Base-by-base conservation (phyloP, 176 grass and related monocot genomes). In the Eragrostis curvula region DNA sequence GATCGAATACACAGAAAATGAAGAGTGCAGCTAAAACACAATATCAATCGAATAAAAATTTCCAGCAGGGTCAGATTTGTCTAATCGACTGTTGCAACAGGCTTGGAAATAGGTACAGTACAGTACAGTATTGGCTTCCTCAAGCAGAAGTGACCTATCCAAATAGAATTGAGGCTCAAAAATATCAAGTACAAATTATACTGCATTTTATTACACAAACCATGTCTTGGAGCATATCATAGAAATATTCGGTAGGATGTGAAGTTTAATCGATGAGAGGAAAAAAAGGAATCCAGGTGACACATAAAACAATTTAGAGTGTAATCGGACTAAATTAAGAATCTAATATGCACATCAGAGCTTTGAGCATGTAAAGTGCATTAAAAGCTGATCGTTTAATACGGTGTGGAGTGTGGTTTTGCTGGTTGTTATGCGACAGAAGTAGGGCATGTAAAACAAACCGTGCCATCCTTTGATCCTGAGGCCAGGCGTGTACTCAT, bases 391-490 rank as follows among this genome's bases (percentile, higher is more conserved):
- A 79, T 7, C 15, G 49, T 51, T 46, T 16, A 66, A 12, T 5
- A 71, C 32, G 44, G 10, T n/a, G 29, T 58, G 80, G 61, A 44
- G 10, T n/a, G 29, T 58, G 80, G 61, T 75, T 80, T 70, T 45
- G 62, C 27, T 21, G 44, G 76, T 69, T 32, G 70, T 23, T 30
- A 42, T 68, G 56, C 61, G 36, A 44, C 1, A 32, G 44, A 18
- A 87, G 32, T 65, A 78, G 23, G 55, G 59, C 23, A 61, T 53
- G 75, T 58, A 52, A 56, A 66, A 96, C 91, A 82, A 85, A 99
- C 97, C 91, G 52, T 96, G 86, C 97, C 97, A 88, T 99, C 97
- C 83, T 96, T 99, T 83, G 97, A 96, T 85, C 91, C 89, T 50
- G 97, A 99, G 67, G 89, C 97, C 32, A 99, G 77, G 58, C 97